phyloP scores from a whole-genome alignment of 2,329 filamentous ascomycete species.

The Venturia pyrina region DNA sequence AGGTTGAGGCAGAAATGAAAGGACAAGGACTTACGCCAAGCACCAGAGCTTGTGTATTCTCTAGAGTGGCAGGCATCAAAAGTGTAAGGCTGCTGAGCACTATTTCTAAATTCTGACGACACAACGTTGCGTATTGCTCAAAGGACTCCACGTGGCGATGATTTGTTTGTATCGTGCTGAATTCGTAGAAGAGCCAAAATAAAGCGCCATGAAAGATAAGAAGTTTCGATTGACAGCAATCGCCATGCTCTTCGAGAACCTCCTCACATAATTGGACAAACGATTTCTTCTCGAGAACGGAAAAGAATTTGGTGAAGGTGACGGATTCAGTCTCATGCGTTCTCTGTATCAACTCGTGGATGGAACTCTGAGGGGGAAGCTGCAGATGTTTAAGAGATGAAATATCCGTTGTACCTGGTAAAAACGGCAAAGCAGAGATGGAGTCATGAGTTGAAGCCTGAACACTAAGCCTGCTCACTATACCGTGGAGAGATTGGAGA shows the following conservation, averaged over 20 bases:
- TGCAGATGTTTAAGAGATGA: neutral
- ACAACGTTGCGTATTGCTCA: slow-evolving; percentile 23
- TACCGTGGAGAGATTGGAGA: slow-evolving; percentile 23
- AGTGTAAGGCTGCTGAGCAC: slow-evolving; percentile 24
- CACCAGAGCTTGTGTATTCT: slow-evolving; percentile 27
- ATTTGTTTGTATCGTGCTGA: slow-evolving; percentile 15
- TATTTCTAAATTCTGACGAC: slow-evolving; percentile 35
- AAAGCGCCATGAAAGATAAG: slow-evolving; percentile 30
- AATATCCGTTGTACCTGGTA: slow-evolving; percentile 16
- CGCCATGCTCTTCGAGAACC: slow-evolving; percentile 34
- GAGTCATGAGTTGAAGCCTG: slow-evolving; percentile 14
- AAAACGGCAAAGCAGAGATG: slow-evolving; percentile 12
- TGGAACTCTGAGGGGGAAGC: neutral
- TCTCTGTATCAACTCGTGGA: neutral
- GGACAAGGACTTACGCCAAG: slow-evolving; percentile 17
- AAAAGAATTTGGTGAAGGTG: slow-evolving; percentile 9
- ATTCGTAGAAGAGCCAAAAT: slow-evolving; percentile 28
- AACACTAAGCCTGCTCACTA: slow-evolving; percentile 22
- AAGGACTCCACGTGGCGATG: slow-evolving; percentile 17
- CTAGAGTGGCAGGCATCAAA: slow-evolving; percentile 24
- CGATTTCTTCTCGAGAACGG: slow-evolving; percentile 21
- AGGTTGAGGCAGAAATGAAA: neutral
- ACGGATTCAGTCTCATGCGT: neutral
- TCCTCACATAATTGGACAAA: slow-evolving; percentile 31
- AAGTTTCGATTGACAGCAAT: slow-evolving; percentile 30